Percentiles rank a stretch among this genome's conserved stretches.
Conservation (phyloP, 2,329 filamentous ascomycete genomes). For the Cercospora sp. region DNA sequence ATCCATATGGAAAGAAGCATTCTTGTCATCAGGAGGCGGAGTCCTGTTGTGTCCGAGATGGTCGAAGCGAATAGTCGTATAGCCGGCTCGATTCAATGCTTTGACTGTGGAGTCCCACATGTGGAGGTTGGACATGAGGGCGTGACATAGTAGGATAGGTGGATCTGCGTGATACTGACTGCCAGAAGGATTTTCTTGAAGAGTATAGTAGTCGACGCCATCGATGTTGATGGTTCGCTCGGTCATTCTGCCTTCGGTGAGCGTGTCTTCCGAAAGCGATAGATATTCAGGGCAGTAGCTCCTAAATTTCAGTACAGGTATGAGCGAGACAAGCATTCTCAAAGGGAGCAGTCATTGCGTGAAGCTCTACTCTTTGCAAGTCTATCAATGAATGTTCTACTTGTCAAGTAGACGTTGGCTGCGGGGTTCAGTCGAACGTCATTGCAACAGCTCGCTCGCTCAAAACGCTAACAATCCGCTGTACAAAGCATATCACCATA, state of each 20-base stretch:
- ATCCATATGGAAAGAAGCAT: conserved; percentile 29
- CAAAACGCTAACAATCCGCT: conserved; percentile 7
- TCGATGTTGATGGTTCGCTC: conserved; percentile 27
- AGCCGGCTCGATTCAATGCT: conserved; percentile 29
- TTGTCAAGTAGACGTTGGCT: not conserved
- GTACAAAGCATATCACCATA: not conserved
- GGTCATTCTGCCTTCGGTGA: not conserved
- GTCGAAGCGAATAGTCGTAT: conserved; percentile 35
- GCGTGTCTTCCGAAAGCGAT: not conserved
- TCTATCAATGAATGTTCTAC: not conserved
- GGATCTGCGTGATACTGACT: conserved; percentile 3
- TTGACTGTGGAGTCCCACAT: conserved; percentile 34
- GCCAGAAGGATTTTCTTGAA: conserved; percentile 26
- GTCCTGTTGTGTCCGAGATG: conserved; percentile 35
- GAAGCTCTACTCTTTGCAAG: not conserved
- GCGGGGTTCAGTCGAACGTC: conserved; percentile 2
- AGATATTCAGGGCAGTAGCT: not conserved
- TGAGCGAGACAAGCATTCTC: not conserved
- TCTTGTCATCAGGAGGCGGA: conserved; percentile 20
- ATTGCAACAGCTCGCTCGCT: conserved; percentile 10
- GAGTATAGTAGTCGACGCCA: conserved; percentile 33
- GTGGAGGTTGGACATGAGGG: conserved; percentile 34
- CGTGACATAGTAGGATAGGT: conserved; percentile 33
- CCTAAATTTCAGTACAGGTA: not conserved
- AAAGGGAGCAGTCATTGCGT: not conserved